Evolutionary conservation across 164 flowering plant genomes (phyloP).

Genomic region (Saururus chinensis): DNA sequence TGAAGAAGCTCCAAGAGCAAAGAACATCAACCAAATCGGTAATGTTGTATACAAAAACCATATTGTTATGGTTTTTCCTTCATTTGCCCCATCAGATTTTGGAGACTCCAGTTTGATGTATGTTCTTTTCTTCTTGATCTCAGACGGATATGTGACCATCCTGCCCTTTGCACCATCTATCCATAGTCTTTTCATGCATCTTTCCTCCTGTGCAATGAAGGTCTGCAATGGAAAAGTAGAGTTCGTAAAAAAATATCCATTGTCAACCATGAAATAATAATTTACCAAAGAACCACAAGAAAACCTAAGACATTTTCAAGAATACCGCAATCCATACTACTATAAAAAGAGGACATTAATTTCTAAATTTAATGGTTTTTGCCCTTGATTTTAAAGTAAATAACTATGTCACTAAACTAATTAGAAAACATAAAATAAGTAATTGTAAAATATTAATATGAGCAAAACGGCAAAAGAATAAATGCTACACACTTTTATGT

Average conservation of each 20-base stretch:
- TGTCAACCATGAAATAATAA: no score
- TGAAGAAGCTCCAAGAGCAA: conserved; percentile 68
- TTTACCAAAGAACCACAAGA: no score
- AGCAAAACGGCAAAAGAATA: no score
- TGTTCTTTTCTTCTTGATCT: conserved; percentile 41
- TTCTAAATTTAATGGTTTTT: no score
- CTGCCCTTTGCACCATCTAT: conserved; percentile 45
- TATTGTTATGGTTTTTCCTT: conserved; percentile 43
- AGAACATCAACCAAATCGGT: conserved; percentile 80
- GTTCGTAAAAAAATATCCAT: neutral
- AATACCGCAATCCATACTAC: no score
- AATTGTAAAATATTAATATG: no score
- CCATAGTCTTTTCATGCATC: conserved; percentile 65
- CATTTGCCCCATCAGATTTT: conserved; percentile 28
- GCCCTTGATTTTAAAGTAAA: no score
- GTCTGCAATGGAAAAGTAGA: conserved; percentile 42
- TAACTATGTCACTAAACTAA: no score
- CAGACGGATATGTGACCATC: conserved; percentile 42
- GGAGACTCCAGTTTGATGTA: conserved; percentile 38
- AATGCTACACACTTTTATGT: no score
- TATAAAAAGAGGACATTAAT: no score
- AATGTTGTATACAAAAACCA: conserved; percentile 36
- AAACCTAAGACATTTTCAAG: no score
- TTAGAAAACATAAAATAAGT: no score
- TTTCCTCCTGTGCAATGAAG: conserved; percentile 86